These are phyloP conservation scores for Torulaspora franciscae DNA, from an alignment of 805 yeast genomes.

Conservation along the genomic window DNA sequence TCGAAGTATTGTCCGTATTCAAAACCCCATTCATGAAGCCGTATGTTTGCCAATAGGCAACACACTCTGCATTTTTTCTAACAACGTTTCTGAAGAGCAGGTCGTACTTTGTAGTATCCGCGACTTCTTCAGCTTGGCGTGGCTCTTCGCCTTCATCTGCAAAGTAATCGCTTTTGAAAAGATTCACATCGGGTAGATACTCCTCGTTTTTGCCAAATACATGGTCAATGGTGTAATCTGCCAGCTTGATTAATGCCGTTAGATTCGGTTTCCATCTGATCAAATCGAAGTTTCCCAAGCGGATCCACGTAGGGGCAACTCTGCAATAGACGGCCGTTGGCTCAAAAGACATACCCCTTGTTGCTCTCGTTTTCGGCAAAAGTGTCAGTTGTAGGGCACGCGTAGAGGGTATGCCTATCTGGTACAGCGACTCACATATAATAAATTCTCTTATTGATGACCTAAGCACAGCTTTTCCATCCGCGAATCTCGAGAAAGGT, in stretches of 20 bases:
- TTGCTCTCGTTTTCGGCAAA: slow-evolving; percentile 74
- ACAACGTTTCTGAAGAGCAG: slow-evolving; percentile 66
- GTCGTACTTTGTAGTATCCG: slow-evolving; percentile 55
- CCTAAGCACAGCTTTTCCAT: slow-evolving; percentile 88
- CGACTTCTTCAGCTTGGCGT: slow-evolving; percentile 26
- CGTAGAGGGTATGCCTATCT: slow-evolving; percentile 81
- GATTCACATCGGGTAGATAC: slow-evolving; percentile 28
- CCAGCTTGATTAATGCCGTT: slow-evolving; percentile 52
- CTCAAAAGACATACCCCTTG: slow-evolving; percentile 58
- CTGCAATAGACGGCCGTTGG: slow-evolving; percentile 81
- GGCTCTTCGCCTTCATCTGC: slow-evolving; percentile 26
- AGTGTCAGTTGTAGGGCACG: slow-evolving; percentile 71
- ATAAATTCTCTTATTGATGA: slow-evolving; percentile 86
- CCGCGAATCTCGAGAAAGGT: slow-evolving; percentile 91
- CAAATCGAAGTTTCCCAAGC: slow-evolving; percentile 85
- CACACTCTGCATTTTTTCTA: slow-evolving; percentile 65
- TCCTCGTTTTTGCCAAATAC: slow-evolving; percentile 43
- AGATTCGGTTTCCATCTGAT: slow-evolving; percentile 71
- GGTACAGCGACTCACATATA: slow-evolving; percentile 73
- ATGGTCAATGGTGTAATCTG: slow-evolving; percentile 68
- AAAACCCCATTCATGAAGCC: slow-evolving; percentile 93
- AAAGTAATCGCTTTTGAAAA: slow-evolving; percentile 26
- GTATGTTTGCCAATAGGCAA: slow-evolving; percentile 84
- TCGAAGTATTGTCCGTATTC: slow-evolving; percentile 89
- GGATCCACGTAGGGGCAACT: slow-evolving; percentile 79